Evolutionary conservation across 768 basidiomycete species (phyloP).

Genomic region (Leucogyrophana mollusca): DNA sequence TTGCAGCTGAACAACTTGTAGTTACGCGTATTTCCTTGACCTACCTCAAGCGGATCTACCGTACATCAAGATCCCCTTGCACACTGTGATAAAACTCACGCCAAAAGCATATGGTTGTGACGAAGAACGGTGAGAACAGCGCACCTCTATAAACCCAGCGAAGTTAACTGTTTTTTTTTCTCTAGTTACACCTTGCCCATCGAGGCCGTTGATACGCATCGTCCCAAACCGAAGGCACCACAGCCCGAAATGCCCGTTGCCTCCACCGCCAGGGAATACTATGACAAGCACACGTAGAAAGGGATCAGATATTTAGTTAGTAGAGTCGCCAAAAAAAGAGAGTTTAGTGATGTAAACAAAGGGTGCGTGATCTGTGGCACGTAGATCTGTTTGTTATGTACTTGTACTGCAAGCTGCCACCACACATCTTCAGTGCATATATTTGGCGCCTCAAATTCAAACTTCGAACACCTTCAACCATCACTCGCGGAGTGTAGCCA

Average conservation of each 20-base stretch:
- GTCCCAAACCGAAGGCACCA: conserved; percentile 47
- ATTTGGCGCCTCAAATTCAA: no score
- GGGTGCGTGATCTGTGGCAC: no score
- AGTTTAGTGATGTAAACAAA: no score
- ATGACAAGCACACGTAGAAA: no score
- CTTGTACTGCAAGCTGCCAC: no score
- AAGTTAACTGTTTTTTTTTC: neutral
- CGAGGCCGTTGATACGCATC: conserved; percentile 90
- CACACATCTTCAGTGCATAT: no score
- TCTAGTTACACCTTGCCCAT: conserved; percentile 85
- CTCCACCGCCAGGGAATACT: conserved; percentile 36
- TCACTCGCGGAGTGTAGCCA: no score
- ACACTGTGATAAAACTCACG: conserved; percentile 97
- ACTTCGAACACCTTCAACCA: no score
- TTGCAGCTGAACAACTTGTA: conserved; percentile 25
- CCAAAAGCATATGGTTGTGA: conserved; percentile 99
- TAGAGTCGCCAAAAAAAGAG: no score
- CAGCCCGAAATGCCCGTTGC: conserved; percentile 18
- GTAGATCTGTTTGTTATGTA: no score
- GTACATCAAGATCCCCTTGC: conserved; percentile 95
- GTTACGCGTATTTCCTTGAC: conserved; percentile 97
- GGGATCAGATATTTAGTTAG: no score
- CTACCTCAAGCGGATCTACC: conserved; percentile 91
- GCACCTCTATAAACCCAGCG: conserved; percentile 1
- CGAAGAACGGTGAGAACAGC: conserved; percentile 74